A percentile compares a stretch with the other conserved stretches of the same genome.
phyloP scores from a whole-genome alignment of 805 yeast species.

The Candida suzukii region DNA sequence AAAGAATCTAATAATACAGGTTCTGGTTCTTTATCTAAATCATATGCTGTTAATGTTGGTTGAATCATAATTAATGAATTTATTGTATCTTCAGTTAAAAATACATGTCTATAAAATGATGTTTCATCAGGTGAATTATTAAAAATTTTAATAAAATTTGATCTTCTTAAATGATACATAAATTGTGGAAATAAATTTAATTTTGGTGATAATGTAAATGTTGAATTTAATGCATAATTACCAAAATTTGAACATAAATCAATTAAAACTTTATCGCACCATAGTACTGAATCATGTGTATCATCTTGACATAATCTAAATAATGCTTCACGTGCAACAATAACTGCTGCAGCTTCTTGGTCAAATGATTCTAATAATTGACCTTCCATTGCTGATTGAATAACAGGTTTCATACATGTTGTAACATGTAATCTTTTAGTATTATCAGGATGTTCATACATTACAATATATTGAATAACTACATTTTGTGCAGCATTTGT shows the following conservation, averaged over 20 bases:
- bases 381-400: conserved; percentile 30
- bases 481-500: conserved; percentile 22
- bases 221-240: conserved; percentile 39
- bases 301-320: conserved; percentile 31
- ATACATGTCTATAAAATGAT: conserved; percentile 53
- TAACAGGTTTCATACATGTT: conserved; percentile 40
- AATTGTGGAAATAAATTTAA: conserved; percentile 59
- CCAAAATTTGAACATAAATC: conserved; percentile 41
- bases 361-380: conserved; percentile 47
- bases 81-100: conserved; percentile 52
- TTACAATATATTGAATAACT: conserved; percentile 47
- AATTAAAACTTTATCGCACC: conserved; percentile 41
- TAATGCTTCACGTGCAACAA: conserved; percentile 50
- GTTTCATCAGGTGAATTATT: conserved; percentile 72
- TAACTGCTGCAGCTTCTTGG: conserved; percentile 63
- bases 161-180: conserved; percentile 59
- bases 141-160: conserved; percentile 58
- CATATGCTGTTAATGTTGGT: conserved; percentile 57
- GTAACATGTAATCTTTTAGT: conserved; percentile 54
- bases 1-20: conserved; percentile 60
- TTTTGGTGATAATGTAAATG: conserved; percentile 42
- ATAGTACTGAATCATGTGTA: conserved; percentile 36
- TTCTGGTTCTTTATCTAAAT: conserved; percentile 41
- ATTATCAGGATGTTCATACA: conserved; percentile 58
- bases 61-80: conserved; percentile 64